phyloP scores from a whole-genome alignment of 1,284 basidiomycete genomes.

The Salmacisia buchloeana region DNA sequence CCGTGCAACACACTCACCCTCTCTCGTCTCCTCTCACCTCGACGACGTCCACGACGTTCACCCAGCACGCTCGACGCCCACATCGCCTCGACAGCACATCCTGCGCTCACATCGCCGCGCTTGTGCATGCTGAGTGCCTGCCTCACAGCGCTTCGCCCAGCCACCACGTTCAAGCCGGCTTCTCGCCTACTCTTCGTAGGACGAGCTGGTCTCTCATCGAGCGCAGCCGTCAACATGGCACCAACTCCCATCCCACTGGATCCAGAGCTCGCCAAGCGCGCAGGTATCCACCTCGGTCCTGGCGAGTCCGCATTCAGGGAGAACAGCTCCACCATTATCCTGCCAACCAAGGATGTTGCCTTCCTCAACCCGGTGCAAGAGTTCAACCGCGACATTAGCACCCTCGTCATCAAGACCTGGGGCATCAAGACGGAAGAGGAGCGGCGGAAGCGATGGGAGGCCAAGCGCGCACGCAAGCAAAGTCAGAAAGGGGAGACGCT shows the following conservation, averaged over 20 bases:
- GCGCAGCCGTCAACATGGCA: conserved; percentile 28
- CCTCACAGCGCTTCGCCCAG: too few relatives aligned
- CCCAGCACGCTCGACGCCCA: too few relatives aligned
- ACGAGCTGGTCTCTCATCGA: neutral
- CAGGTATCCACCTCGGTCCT: conserved; percentile 35
- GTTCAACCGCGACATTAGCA: conserved; percentile 91
- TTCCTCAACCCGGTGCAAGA: conserved; percentile 98
- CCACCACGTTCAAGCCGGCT: too few relatives aligned
- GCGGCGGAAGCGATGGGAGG: conserved; percentile 62
- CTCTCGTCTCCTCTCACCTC: too few relatives aligned
- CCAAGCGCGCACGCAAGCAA: conserved; percentile 48
- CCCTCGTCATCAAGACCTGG: conserved; percentile 82
- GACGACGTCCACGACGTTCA: too few relatives aligned
- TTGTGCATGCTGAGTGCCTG: too few relatives aligned
- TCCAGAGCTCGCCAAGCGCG: conserved; percentile 25
- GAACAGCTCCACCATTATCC: conserved; percentile 45
- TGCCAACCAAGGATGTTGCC: conserved; percentile 49
- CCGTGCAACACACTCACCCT: too few relatives aligned
- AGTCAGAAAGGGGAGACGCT: neutral
- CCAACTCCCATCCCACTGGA: conserved; percentile 40
- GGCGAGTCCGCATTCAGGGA: conserved; percentile 44
- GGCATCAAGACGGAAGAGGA: conserved; percentile 66
- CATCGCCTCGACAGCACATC: too few relatives aligned
- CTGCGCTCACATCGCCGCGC: too few relatives aligned
- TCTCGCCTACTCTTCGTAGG: neutral